Evolutionary conservation across 164 flowering plant genomes (phyloP), one percentile per base, ranked within the genome.

Genomic region (Vitis cinerea): DNA sequence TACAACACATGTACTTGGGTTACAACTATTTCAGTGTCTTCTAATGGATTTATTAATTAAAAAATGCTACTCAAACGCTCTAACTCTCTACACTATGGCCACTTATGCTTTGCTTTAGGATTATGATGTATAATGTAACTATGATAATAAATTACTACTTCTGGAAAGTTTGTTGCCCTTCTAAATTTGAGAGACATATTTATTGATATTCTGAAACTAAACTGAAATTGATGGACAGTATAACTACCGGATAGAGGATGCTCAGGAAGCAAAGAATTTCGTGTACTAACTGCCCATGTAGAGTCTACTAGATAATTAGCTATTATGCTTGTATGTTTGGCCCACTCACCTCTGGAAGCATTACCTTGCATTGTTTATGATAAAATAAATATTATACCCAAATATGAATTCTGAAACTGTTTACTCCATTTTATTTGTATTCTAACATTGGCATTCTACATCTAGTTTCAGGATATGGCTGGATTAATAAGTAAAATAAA

Each of bases 301-400:
- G 71, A 57, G 65, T 85, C 90, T 64, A 93, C 81, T 54, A 92
- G 70, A 68, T n/a, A 71, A 82, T 86, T 81, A 65, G 86, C 88
- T 53, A 74, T 66, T 74, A 49, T 72, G 66, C 90, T 94, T 10
- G 89, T 61, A 72, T 72, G 12, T 51, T 74, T 83, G 61, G 99
- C 98, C 61, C 96, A 88, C 71, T 88, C 83, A 77, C 99, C 99
- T 63, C 92, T 98, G 37, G 99, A 93, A 69, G 99, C 99, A 92
- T 91, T 96, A 54, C 98, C 99, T 98, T 96, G 68, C 37, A 79
- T 50, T 48, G 50, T 65, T 31, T 50, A 64, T 12, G 53, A 29
- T 2, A 70, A 29, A 47, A 10, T 29, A 64, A 63, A n/a, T 8
- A 8, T 10, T 27, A 15, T 10, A n/a, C n/a, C n/a, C n/a, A n/a